Evolutionary conservation across 768 basidiomycete genomes (phyloP).

Genomic region (Mycena galericulata): DNA sequence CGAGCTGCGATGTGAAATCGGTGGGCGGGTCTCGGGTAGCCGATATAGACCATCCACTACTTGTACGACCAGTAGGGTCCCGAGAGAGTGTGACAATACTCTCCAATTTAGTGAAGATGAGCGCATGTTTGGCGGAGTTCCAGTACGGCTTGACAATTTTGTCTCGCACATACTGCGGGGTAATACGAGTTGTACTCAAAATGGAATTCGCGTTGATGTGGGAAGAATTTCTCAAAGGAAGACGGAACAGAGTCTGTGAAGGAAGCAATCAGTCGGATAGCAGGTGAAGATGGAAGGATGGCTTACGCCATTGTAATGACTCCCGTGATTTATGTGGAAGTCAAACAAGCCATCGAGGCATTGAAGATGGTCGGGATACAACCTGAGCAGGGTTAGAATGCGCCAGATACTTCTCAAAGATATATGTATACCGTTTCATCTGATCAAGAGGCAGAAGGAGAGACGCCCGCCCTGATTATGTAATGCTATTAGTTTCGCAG

Average conservation of each 20-base stretch:
- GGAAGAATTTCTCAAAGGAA: slow-evolving; percentile 52
- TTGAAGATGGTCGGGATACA: slow-evolving; percentile 56
- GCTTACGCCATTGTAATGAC: slow-evolving; percentile 56
- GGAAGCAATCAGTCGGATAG: slow-evolving; percentile 14
- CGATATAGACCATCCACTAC: slow-evolving; percentile 39
- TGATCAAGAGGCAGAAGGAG: slow-evolving; percentile 46
- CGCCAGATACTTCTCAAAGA: neutral
- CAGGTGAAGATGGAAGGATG: neutral
- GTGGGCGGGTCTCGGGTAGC: slow-evolving; percentile 35
- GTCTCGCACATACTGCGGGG: slow-evolving; percentile 34
- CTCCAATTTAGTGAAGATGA: slow-evolving; percentile 56
- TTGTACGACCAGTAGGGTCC: slow-evolving; percentile 13
- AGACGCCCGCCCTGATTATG: slow-evolving; percentile 40
- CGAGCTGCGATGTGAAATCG: slow-evolving; percentile 28
- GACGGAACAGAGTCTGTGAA: slow-evolving; percentile 58
- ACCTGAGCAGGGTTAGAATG: slow-evolving; percentile 40
- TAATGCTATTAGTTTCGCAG: neutral
- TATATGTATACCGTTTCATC: slow-evolving; percentile 48
- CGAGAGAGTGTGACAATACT: slow-evolving; percentile 45
- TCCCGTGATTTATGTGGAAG: slow-evolving; percentile 45
- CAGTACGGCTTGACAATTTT: slow-evolving; percentile 48
- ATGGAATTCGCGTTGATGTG: slow-evolving; percentile 42
- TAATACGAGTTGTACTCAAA: slow-evolving; percentile 38
- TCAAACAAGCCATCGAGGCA: slow-evolving; percentile 54
- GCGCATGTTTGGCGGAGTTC: slow-evolving; percentile 47